Percentiles rank a stretch among this genome's conserved stretches.
These are phyloP conservation scores for Graphium sp. DNA, from an alignment of 2,329 filamentous ascomycete species.

Conservation along the genomic window DNA sequence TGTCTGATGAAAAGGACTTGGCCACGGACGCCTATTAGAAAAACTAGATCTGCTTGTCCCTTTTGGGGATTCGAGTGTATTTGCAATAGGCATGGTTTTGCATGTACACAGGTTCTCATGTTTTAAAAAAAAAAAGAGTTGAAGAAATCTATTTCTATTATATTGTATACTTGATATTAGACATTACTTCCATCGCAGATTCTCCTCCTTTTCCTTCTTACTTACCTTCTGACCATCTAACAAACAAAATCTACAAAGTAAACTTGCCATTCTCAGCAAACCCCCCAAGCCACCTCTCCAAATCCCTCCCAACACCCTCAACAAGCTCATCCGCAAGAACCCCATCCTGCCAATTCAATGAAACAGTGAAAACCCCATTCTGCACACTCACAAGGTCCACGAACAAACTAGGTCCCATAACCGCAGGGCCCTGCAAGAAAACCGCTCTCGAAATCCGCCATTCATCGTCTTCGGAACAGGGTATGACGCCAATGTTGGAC, in stretches of 20 bases:
- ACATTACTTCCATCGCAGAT: not conserved
- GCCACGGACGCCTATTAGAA: too few relatives aligned
- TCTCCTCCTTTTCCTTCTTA: too few relatives aligned
- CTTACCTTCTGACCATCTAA: too few relatives aligned
- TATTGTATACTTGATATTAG: constrained; percentile 1
- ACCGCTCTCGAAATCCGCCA: constrained; percentile 24
- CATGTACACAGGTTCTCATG: too few relatives aligned
- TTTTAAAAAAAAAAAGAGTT: too few relatives aligned
- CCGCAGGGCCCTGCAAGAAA: constrained; percentile 30
- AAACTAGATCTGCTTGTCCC: too few relatives aligned
- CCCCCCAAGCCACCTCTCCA: constrained; percentile 13
- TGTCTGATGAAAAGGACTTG: too few relatives aligned
- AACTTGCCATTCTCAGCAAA: constrained; percentile 11
- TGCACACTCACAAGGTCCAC: too few relatives aligned
- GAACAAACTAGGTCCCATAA: constrained; percentile 23
- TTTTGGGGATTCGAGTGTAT: too few relatives aligned
- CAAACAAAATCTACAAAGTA: too few relatives aligned
- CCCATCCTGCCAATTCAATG: constrained; percentile 29
- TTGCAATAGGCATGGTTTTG: too few relatives aligned
- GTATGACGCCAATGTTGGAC: constrained; percentile 32
- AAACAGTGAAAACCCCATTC: constrained; percentile 19
- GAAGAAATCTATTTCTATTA: too few relatives aligned
- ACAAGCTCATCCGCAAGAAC: constrained; percentile 20
- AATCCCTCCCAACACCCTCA: constrained; percentile 17
- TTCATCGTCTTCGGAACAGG: not conserved